Base-by-base conservation (phyloP, 1,139 yeast species). In the Meyerozyma sp. region DNA sequence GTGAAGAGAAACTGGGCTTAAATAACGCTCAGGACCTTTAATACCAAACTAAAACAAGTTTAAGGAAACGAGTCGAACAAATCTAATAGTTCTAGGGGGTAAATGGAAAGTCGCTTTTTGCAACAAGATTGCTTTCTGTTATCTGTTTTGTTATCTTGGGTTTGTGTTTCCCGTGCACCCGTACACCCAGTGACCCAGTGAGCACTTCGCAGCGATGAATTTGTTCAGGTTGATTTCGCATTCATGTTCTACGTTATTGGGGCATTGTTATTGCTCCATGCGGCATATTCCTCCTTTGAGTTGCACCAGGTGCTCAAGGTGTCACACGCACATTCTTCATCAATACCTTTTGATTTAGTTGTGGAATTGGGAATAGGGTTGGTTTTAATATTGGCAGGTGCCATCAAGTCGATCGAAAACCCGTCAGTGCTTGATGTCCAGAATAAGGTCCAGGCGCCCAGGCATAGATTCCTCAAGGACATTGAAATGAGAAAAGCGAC, bases 221-320 rank as follows among this genome's bases (percentile, higher is more conserved):
- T 27, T 27, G 29, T 11, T 27, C 29, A 27, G 11, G 13, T 27
- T 11, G 29, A n/a, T 4, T 4, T 10, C 29, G 13, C 11, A 10
- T 11, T 10, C 26, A 32, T 44, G 27, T 43, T 52, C 23, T 66
- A 63, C 46, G 43, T 62, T 18, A 40, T 68, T 2, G 77, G 78
- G 2, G 42, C 55, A n/a, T 42, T 64, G 16, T 51, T 73, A 13
- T 58, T 74, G 32, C 39, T 63, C 10, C 82, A 78, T 53, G 67
- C 80, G 3, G 78, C 75, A 3, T 77, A 75, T 50, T 77, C 82
- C 10, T 68, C 81, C 1, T 71, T 70, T 51, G 81, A 77, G 51
- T 66, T 70, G 55, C 76, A 73, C 46, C 77, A 71, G 52, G 56
- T 72, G 26, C 46, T 58, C 20, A 58, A 62, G 21, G 40, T 59